These are phyloP conservation scores for Climacium dendroides DNA, from an alignment of 225 moss, liverwort and hornwort genomes.

Conservation along the genomic window DNA sequence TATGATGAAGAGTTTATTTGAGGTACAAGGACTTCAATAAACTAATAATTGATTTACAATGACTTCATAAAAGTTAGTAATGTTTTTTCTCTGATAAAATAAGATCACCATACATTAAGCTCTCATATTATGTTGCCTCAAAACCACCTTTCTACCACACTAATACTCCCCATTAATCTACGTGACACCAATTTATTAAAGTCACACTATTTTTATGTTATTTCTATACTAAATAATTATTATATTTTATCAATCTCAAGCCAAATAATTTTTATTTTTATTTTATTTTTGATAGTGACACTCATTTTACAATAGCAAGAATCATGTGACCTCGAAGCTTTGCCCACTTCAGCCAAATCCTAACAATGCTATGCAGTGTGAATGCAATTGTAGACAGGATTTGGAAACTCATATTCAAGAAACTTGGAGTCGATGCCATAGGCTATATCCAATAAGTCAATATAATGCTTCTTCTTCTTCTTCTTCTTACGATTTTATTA, in stretches of 20 bases:
- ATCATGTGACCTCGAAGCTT: no score
- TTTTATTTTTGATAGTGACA: not conserved
- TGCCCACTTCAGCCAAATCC: no score
- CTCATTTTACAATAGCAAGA: not conserved
- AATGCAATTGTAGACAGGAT: no score
- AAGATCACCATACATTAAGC: rapidly evolving
- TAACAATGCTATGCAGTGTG: no score
- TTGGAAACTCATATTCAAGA: no score
- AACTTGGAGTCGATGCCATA: no score
- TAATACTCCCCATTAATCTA: not conserved
- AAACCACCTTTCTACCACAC: not conserved
- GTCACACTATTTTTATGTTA: not conserved
- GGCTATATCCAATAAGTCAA: not conserved
- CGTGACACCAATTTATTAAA: not conserved
- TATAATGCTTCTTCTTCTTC: not conserved
- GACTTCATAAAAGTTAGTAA: no score
- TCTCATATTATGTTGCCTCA: not conserved
- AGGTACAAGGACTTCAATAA: no score
- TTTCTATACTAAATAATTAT: not conserved
- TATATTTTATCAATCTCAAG: not conserved
- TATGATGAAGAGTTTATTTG: no score
- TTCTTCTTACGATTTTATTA: not conserved
- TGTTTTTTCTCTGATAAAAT: not conserved
- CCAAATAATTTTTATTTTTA: no score
- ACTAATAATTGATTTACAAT: no score